Evolutionary conservation across 2,329 filamentous ascomycete genomes (phyloP).

Genomic region (Pseudophaeomoniella oleicola): DNA sequence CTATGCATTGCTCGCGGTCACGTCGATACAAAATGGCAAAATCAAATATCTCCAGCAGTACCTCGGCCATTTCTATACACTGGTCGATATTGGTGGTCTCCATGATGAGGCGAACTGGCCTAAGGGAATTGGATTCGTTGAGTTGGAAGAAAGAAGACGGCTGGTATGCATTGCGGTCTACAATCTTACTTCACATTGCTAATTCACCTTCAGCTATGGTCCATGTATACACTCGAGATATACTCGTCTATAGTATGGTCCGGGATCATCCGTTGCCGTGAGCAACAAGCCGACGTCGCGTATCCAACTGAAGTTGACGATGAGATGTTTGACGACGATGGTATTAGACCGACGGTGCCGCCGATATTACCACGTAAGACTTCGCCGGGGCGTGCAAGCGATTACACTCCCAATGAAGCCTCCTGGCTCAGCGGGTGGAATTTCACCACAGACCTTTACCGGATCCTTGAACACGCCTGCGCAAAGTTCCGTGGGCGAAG

Average conservation of each 20-base stretch:
- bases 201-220: constrained; percentile 32
- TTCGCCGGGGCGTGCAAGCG: background rate
- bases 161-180: constrained; percentile 25
- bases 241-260: constrained; percentile 40
- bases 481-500: constrained; percentile 6
- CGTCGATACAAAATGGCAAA: constrained; percentile 36
- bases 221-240: constrained; percentile 42
- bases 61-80: constrained; percentile 34
- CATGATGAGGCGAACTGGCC: constrained; percentile 42
- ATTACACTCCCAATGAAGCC: background rate
- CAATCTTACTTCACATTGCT: constrained; percentile 3
- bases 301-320: constrained; percentile 36
- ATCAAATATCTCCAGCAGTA: constrained; percentile 35
- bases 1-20: constrained; percentile 34
- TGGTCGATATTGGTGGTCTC: constrained; percentile 33
- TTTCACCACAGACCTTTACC: constrained; percentile 42
- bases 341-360: constrained; percentile 11
- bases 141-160: constrained; percentile 33
- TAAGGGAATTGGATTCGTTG: constrained; percentile 25
- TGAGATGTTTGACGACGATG: constrained; percentile 23
- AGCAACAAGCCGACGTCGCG: constrained; percentile 29
- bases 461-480: constrained; percentile 38
- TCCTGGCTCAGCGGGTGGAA: constrained; percentile 44
- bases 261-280: constrained; percentile 29
- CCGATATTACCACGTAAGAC: constrained; percentile 10